Percentiles rank a stretch among this genome's conserved stretches.
Evolutionary conservation across 495 filamentous ascomycete genomes (phyloP).

Genomic region (Penicillium macrosclerotiorum): DNA sequence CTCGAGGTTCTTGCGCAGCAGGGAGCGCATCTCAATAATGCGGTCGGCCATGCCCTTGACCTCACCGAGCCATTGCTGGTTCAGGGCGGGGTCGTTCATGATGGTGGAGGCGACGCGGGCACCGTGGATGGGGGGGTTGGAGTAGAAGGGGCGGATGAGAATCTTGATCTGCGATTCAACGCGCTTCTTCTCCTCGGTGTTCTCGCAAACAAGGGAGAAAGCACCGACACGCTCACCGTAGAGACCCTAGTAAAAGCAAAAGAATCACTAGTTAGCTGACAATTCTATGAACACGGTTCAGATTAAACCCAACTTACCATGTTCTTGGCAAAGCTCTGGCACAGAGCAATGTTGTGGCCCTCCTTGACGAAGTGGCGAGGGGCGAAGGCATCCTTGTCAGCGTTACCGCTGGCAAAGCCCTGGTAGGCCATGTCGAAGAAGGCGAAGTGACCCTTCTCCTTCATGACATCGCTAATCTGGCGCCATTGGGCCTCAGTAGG

Average conservation of each 20-base stretch:
- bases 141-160: conserved; percentile 94
- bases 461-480: conserved; percentile 84
- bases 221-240: conserved; percentile 98
- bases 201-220: conserved; percentile 86
- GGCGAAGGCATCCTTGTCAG: conserved; percentile 88
- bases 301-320: conserved; percentile 61
- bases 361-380: conserved; percentile 87
- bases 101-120: conserved; percentile 92
- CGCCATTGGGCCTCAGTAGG: conserved; percentile 91
- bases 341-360: conserved; percentile 84
- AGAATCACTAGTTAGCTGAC: background rate
- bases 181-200: conserved; percentile 88
- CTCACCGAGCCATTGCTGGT: conserved; percentile 92
- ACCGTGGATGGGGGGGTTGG: conserved; percentile 94
- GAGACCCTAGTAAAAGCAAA: conserved; percentile 62
- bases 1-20: conserved; percentile 91
- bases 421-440: conserved; percentile 99
- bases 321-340: conserved; percentile 99
- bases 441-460: conserved; percentile 83
- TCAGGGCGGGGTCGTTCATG: conserved; percentile 80
- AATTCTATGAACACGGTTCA: background rate
- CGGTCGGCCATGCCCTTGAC: conserved; percentile 99
- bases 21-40: conserved; percentile 95
- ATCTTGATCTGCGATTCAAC: conserved; percentile 99
- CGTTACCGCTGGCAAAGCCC: conserved; percentile 92